These are phyloP conservation scores for Adansonia digitata DNA, from an alignment of 345 rosid genomes.

Conservation along the genomic window DNA sequence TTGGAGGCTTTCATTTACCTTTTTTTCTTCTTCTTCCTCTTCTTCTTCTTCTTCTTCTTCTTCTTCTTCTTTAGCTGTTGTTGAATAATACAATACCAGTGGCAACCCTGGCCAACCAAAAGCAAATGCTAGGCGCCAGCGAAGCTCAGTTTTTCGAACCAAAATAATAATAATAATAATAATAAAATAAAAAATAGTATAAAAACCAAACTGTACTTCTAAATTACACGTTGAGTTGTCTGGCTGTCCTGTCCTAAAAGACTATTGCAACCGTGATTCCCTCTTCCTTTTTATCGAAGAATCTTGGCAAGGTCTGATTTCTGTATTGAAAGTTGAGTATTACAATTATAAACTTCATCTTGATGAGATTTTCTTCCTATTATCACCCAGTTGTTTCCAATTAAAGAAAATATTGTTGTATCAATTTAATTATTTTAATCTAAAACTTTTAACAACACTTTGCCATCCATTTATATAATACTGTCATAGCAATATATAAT, in stretches of 20 bases:
- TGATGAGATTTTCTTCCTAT: background rate
- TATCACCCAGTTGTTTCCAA: background rate
- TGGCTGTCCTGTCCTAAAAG: background rate
- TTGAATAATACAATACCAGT: conserved; percentile 12
- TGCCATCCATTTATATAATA: too few relatives aligned
- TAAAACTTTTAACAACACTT: too few relatives aligned
- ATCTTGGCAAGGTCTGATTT: background rate
- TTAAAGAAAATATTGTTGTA: background rate
- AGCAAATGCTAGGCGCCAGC: conserved; percentile 29
- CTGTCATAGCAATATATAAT: too few relatives aligned
- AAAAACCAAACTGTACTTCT: background rate
- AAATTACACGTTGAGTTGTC: background rate
- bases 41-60: too few relatives aligned
- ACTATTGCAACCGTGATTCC: background rate
- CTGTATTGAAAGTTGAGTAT: too few relatives aligned
- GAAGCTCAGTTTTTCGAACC: conserved; percentile 22
- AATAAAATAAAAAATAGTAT: background rate
- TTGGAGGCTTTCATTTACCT: background rate
- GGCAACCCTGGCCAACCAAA: conserved; percentile 33
- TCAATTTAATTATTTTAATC: background rate
- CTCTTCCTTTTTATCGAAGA: background rate
- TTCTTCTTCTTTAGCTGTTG: background rate
- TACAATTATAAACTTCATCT: background rate
- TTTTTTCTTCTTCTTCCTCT: background rate
- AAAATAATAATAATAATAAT: background rate